Conservation (phyloP, 83 land plant genomes). For the Thuja plicata region DNA sequence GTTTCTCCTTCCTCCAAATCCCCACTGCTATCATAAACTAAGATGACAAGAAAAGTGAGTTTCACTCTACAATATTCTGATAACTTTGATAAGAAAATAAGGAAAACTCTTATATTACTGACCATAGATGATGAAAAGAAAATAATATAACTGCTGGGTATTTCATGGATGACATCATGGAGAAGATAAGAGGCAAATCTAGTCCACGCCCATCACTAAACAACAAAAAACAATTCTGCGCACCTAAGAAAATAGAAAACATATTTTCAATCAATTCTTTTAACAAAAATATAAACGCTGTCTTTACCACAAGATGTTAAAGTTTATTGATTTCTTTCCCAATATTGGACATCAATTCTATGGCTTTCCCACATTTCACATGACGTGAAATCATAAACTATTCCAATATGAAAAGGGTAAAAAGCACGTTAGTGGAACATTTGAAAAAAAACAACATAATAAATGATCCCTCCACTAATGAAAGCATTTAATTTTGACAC, state of each 20-base stretch:
- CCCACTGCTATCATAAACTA: conserved; percentile 94
- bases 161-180: background rate
- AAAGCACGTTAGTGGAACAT: background rate
- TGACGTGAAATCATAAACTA: background rate
- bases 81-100: background rate
- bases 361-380: background rate
- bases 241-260: background rate
- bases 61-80: background rate
- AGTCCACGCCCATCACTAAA: background rate
- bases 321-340: background rate
- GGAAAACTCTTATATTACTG: background rate
- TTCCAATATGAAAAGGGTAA: background rate
- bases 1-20: conserved; percentile 91
- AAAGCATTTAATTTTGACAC: background rate
- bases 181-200: background rate
- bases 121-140: conserved; percentile 7
- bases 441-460: background rate
- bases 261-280: background rate
- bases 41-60: conserved; percentile 4
- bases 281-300: background rate
- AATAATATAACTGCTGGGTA: background rate
- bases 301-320: background rate
- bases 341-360: background rate
- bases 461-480: background rate
- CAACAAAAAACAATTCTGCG: background rate